These are phyloP conservation scores for Lachancea sp. DNA, from an alignment of 805 yeast species.

Conservation along the genomic window DNA sequence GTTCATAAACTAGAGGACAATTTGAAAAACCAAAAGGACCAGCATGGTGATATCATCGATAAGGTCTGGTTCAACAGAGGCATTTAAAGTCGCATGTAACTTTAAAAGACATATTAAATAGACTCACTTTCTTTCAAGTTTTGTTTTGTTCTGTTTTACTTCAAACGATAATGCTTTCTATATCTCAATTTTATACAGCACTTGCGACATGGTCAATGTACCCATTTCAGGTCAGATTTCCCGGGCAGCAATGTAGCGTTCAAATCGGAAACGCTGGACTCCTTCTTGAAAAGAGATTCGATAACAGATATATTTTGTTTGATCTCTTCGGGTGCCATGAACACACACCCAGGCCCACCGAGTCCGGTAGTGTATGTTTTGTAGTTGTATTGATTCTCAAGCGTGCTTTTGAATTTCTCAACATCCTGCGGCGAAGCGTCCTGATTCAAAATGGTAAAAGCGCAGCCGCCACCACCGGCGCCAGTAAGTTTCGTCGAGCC, in stretches of 20 bases:
- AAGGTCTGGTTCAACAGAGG: conserved; percentile 89
- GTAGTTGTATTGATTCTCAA: conserved; percentile 44
- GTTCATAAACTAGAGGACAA: conserved; percentile 57
- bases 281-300: conserved; percentile 12
- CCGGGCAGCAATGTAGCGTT: conserved; percentile 16
- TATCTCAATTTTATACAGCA: neutral
- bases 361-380: conserved; percentile 72
- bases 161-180: neutral
- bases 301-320: conserved; percentile 8
- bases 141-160: too few species aligned
- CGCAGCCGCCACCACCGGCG: conserved; percentile 99
- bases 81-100: conserved; percentile 41
- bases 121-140: neutral
- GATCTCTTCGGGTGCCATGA: conserved; percentile 18
- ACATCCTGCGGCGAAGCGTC: conserved; percentile 37
- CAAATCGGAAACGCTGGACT: conserved; percentile 10
- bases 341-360: conserved; percentile 83
- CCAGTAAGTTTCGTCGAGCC: conserved; percentile 95
- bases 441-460: conserved; percentile 66
- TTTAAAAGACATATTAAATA: neutral
- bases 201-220: neutral
- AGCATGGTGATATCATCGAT: conserved; percentile 49
- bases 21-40: conserved; percentile 55
- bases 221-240: conserved; percentile 14
- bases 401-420: conserved; percentile 26